These are phyloP conservation scores for Scutellospora calospora DNA, from an alignment of 371 early-diverging fungal species.

Conservation along the genomic window DNA sequence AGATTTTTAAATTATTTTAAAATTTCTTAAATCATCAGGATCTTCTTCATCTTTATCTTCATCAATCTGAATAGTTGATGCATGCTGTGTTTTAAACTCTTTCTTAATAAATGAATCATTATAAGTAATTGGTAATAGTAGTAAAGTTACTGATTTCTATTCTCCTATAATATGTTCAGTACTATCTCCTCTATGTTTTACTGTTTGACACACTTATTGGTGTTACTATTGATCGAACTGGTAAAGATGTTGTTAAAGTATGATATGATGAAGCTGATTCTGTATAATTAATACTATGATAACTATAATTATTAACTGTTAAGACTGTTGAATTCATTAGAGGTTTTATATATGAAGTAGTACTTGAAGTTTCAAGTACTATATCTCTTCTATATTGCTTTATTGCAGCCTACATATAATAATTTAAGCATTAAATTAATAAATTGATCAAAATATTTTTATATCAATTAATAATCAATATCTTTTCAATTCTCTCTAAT, in stretches of 20 bases:
- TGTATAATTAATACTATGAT: background rate
- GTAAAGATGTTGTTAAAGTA: no score
- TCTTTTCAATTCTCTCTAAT: conserved; percentile 66
- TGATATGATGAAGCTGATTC: no score
- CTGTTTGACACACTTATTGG: background rate
- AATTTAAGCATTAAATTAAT: background rate
- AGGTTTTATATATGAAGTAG: conserved; percentile 14
- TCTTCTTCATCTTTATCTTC: conserved; percentile 59
- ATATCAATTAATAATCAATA: conserved; percentile 39
- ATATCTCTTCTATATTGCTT: conserved; percentile 44
- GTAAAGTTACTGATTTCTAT: conserved; percentile 53
- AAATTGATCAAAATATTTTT: background rate
- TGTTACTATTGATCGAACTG: background rate
- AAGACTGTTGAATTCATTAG: background rate
- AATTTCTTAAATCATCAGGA: conserved; percentile 55
- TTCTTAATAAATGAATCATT: background rate
- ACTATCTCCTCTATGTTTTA: conserved; percentile 50
- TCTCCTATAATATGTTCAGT: conserved; percentile 54
- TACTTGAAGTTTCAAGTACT: conserved; percentile 24
- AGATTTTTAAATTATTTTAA: conserved; percentile 61
- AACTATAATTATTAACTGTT: background rate
- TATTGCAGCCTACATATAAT: conserved; percentile 43
- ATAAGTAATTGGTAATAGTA: conserved; percentile 7
- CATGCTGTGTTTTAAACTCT: conserved; percentile 34
- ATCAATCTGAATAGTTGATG: conserved; percentile 3